These are phyloP conservation scores for Dendrobium nobile DNA, from an alignment of 106 monocot genomes.

Conservation along the genomic window DNA sequence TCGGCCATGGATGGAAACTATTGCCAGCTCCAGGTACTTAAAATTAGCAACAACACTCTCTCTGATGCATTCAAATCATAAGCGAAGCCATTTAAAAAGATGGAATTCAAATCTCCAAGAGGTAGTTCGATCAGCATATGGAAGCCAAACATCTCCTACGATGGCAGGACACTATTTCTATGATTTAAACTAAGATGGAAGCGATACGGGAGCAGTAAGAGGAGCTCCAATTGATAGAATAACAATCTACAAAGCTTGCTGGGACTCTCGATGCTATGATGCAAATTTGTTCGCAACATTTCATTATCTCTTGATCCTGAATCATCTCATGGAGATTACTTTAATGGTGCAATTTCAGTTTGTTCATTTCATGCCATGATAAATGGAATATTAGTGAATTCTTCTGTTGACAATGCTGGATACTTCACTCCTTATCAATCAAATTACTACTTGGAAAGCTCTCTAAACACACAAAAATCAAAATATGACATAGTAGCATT, in stretches of 20 bases:
- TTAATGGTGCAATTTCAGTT: constrained; percentile 71
- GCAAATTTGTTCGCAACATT: constrained; percentile 78
- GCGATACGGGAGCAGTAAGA: constrained; percentile 58
- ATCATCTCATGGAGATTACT: constrained; percentile 69
- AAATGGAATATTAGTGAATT: constrained; percentile 69
- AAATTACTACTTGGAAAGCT: constrained; percentile 85
- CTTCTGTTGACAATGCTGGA: constrained; percentile 79
- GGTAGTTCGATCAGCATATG: constrained; percentile 79
- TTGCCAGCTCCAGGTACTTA: no score
- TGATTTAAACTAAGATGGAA: constrained; percentile 55
- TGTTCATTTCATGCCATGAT: constrained; percentile 82
- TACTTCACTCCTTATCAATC: constrained; percentile 87
- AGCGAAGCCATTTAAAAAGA: constrained; percentile 5
- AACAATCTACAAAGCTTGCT: constrained; percentile 84
- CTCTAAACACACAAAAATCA: constrained; percentile 32
- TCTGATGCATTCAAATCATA: not conserved
- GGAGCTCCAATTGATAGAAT: constrained; percentile 80
- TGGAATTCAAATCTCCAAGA: constrained; percentile 71
- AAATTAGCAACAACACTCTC: no score
- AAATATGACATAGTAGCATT: no score
- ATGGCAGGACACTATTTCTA: constrained; percentile 59
- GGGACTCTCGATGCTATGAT: constrained; percentile 89
- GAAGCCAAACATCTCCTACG: constrained; percentile 86
- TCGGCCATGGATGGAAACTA: no score
- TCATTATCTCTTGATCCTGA: constrained; percentile 76